Base-by-base conservation (phyloP, 2,329 filamentous ascomycete species). In the Ceratocystis cacaofunesta region DNA sequence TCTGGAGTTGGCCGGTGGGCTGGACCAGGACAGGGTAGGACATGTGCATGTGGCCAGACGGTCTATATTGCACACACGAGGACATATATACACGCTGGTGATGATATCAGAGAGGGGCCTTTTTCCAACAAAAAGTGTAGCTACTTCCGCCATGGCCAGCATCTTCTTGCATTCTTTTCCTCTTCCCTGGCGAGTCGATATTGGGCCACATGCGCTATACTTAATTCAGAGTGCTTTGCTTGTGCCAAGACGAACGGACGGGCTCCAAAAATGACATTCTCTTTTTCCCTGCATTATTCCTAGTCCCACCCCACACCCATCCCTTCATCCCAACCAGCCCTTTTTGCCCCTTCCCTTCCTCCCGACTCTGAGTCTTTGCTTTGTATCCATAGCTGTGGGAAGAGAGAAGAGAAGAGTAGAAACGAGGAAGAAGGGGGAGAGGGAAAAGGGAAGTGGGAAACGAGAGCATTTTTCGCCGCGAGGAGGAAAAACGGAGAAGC, bases 161-260 rank as follows among this genome's bases (percentile, higher is more conserved):
- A n/a, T 50, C 46, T n/a, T 50, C 46, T 50, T 10, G 8, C 32
- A 12, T 12, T 36, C 0, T 52, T 25, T 52, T 52, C 19, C 19
- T 36, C 32, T 15, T 52, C 19, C 19, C 15, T 52, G 10, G 8
- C 19, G 48, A 32, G 17, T 12, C 17, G 52, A 30, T 12, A 4
- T 58, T 58, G 25, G 28, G 52, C 28, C n/a, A 30, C 52, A 30
- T 58, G 15, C n/a, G 52, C 28, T 58, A 58, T 32, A 8, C 52
- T 32, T 32, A 2, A 58, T 58, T 6, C 52, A 58, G 28, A 58
- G 17, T 17, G 25, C 46, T 50, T 7, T 58, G 52, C 28, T 19
- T 58, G 5, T 58, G 52, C 52, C 52, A 58, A 58, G 52, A 32
- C 52, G 52, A 58, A 58, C 52, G 28, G 52, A 58, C 52, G 28